These are phyloP conservation scores for Candida silvatica DNA, from an alignment of 805 yeast species.

Conservation along the genomic window DNA sequence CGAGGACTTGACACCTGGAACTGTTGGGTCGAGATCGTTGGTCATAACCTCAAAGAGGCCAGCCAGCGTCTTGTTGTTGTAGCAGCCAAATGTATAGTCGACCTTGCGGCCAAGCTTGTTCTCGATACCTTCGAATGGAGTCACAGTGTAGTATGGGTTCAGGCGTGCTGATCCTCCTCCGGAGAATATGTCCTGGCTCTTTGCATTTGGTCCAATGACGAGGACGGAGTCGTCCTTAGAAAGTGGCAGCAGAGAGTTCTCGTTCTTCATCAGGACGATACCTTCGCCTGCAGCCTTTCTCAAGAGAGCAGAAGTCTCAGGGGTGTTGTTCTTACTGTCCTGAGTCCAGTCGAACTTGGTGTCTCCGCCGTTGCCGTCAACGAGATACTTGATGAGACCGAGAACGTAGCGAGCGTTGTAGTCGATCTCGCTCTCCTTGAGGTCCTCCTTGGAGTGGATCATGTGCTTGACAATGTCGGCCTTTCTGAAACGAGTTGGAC, in stretches of 20 bases:
- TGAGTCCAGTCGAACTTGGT: conserved; percentile 33
- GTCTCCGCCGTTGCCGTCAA: conserved; percentile 23
- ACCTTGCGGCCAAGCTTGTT: conserved; percentile 14
- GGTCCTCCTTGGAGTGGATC: conserved; percentile 2
- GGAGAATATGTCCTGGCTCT: conserved; percentile 30
- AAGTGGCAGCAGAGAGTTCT: conserved; percentile 37
- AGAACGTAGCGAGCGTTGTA: conserved; percentile 40
- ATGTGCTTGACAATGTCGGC: conserved; percentile 3
- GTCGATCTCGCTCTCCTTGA: conserved; percentile 29
- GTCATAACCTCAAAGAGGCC: conserved; percentile 9
- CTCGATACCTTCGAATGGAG: conserved; percentile 9
- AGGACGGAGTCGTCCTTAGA: conserved; percentile 31
- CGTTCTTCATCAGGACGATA: conserved; percentile 50
- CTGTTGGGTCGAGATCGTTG: background rate
- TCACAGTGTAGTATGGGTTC: conserved; percentile 14
- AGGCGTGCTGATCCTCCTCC: conserved; percentile 50
- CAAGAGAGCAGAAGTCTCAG: conserved; percentile 34
- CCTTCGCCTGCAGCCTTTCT: conserved; percentile 41
- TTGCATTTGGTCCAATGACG: conserved; percentile 56
- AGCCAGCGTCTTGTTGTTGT: conserved; percentile 11
- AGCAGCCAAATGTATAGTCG: conserved; percentile 28
- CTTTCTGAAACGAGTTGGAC: conserved; percentile 24
- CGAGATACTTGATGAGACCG: conserved; percentile 35
- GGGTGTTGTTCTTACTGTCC: conserved; percentile 31
- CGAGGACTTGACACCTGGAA: conserved; percentile 1